Evolutionary conservation across 2,329 filamentous ascomycete genomes (phyloP).

Genomic region (Chaetomium olivaceum): DNA sequence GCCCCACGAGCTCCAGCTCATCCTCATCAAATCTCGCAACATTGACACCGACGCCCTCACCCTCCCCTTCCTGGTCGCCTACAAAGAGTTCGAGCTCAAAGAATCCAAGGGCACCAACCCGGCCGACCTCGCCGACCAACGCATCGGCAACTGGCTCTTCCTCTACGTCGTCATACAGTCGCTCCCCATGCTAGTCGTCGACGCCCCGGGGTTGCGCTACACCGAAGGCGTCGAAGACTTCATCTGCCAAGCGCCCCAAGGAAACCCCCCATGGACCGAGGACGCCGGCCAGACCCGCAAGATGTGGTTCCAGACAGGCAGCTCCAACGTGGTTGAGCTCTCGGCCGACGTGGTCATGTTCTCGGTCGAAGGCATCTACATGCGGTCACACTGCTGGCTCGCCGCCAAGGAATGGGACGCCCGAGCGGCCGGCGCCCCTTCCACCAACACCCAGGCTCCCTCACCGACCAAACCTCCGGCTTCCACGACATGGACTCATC

Average conservation of each 20-base stretch:
- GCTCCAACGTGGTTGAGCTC: slow-evolving; percentile 56
- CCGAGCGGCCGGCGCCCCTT: slow-evolving; percentile 27
- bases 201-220: slow-evolving; percentile 68
- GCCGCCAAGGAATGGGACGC: slow-evolving; percentile 53
- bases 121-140: slow-evolving; percentile 68
- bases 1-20: slow-evolving; percentile 72
- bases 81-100: slow-evolving; percentile 69
- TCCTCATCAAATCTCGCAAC: slow-evolving; percentile 82
- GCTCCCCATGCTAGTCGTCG: slow-evolving; percentile 74
- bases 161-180: slow-evolving; percentile 76
- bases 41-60: slow-evolving; percentile 62
- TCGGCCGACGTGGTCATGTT: slow-evolving; percentile 62
- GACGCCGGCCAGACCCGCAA: slow-evolving; percentile 64
- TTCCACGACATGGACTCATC: slow-evolving; percentile 16
- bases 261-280: slow-evolving; percentile 71
- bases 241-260: slow-evolving; percentile 72
- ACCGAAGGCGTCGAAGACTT: slow-evolving; percentile 79
- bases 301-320: slow-evolving; percentile 74
- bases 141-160: slow-evolving; percentile 79
- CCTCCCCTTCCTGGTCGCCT: slow-evolving; percentile 67
- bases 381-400: slow-evolving; percentile 59
- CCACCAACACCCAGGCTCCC: slow-evolving; percentile 26
- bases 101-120: slow-evolving; percentile 65
- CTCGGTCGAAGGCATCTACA: slow-evolving; percentile 61
- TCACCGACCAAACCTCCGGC: slow-evolving; percentile 20